Evolutionary conservation across 164 flowering plant species (phyloP), one percentile per base, ranked within the genome.

Genomic region (Litsea cubeba): DNA sequence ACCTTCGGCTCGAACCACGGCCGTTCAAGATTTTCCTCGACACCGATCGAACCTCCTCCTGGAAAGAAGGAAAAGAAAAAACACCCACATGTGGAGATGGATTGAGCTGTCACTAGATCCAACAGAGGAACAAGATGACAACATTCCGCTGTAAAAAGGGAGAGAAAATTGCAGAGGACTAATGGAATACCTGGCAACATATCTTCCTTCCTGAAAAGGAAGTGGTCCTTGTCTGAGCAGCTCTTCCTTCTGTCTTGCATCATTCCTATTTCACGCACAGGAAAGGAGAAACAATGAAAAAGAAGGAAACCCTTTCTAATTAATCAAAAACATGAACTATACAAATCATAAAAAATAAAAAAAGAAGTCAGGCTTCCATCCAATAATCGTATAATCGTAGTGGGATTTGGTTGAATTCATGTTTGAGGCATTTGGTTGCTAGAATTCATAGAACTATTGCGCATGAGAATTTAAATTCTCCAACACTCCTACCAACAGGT

Each of bases 211-310:
- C 80, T 79, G 76, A 82, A 68, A 64, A 71, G 81, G 79, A 78
- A 87, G 50, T 75, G 62, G 72, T 83, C 87, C 15, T 79, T 79
- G 74, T 87, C 88, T 0, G 93, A 89, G 78, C 90, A 88, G 76
- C 93, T 91, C 79, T 74, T 87, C 73, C 92, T 78, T 65, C 92
- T 68, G 51, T 76, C 80, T 51, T 18, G 65, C 77, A 25, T 35
- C 14, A 72, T 74, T 62, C 28, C 71, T 26, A 57, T 32, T 54
- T 54, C 28, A 30, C 40, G n/a, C 72, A 20, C 51, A 28, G 12
- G 49, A 30, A 14, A 24, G 15, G 10, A 28, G 32, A 32, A 14
- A 70, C 3, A 50, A 65, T 23, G 25, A 1, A 26, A 65, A 65
- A 30, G 18, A 51, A 51, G 18, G 18, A 51, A 51, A 51, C 58